Conservation (phyloP, 2,329 filamentous ascomycete genomes). For the Penicillium sp. region DNA sequence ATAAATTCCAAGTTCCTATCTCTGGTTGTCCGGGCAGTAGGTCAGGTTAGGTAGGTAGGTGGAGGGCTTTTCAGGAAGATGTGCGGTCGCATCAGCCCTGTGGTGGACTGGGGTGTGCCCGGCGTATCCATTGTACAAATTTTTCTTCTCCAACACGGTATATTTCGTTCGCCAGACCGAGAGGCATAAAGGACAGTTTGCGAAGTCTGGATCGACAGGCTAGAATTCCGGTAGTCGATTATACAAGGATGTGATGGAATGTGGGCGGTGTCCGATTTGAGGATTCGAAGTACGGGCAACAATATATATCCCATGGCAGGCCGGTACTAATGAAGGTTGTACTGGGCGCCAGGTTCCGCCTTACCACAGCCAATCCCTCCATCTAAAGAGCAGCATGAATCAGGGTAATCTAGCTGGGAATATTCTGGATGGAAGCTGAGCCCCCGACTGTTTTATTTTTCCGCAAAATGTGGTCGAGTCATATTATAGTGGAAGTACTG, state of each 20-base stretch:
- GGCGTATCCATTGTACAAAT: not conserved
- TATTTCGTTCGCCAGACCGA: not conserved
- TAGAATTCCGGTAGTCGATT: not conserved
- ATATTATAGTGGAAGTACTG: not conserved
- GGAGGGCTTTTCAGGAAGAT: not conserved
- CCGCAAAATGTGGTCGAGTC: not conserved
- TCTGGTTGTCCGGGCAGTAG: not conserved
- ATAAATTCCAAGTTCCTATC: not conserved
- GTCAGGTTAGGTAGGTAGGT: not conserved
- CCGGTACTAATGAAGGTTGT: too few species aligned
- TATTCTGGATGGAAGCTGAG: not conserved
- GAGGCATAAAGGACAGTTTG: not conserved
- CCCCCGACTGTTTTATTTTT: not conserved
- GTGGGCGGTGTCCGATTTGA: constrained; percentile 1
- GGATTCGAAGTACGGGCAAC: too few species aligned
- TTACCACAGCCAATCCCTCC: too few species aligned
- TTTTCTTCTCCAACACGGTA: not conserved
- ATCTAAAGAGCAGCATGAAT: too few species aligned
- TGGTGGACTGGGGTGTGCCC: not conserved
- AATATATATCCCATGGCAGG: too few species aligned
- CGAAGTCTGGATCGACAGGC: not conserved
- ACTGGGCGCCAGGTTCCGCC: too few species aligned
- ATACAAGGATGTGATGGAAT: constrained; percentile 6
- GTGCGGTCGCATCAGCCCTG: not conserved
- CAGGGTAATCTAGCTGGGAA: too few species aligned